Base-by-base conservation (phyloP, 2,329 filamentous ascomycete genomes). In the Esteya vermicola region DNA sequence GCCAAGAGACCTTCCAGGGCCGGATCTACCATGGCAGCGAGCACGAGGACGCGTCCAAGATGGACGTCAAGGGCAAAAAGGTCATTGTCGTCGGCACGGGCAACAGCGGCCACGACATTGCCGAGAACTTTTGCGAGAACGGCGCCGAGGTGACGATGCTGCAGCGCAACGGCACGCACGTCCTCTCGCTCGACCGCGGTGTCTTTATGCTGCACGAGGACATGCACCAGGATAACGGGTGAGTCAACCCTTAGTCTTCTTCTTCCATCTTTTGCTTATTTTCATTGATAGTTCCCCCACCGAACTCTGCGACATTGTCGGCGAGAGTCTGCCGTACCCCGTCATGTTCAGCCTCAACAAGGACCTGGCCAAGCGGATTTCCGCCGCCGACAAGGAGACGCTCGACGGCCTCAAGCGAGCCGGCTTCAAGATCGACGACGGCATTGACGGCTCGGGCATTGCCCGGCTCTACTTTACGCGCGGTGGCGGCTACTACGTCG, bases 401-500 rank as follows among this genome's bases (percentile, higher is more conserved):
- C 54, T 76, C 6, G 57, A 65, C 1, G 71, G 67, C 0, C 58
- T 81, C 1, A 54, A 59, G 33, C 65, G 63, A 31, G 72, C 62
- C 2, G 75, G 75, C 0, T 80, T 79, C 59, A 61, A 64, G 39
- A 55, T 73, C 3, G 73, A 80, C 48, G 57, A 54, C 18, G 75
- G 75, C 0, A 66, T 70, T 1, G 64, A 73, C 49, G 62, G 63
- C 6, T n/a, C n/a, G n/a, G n/a, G n/a, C n/a, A n/a, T n/a, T n/a
- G 55, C 63, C 1, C 75, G 75, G 1, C 56, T 78, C 1, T 62
- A 68, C 41, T 58, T 67, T 25, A 78, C 78, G 51, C 66, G 71
- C 5, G 73, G 74, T 9, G 73, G 73, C 2, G 71, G 72, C 5
- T 75, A 75, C 51, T 75, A 75, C 50, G 68, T 75, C 42, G 70